These are phyloP conservation scores for Wickerhamiella vanderwaltii DNA, from an alignment of 805 yeast genomes.

Conservation along the genomic window DNA sequence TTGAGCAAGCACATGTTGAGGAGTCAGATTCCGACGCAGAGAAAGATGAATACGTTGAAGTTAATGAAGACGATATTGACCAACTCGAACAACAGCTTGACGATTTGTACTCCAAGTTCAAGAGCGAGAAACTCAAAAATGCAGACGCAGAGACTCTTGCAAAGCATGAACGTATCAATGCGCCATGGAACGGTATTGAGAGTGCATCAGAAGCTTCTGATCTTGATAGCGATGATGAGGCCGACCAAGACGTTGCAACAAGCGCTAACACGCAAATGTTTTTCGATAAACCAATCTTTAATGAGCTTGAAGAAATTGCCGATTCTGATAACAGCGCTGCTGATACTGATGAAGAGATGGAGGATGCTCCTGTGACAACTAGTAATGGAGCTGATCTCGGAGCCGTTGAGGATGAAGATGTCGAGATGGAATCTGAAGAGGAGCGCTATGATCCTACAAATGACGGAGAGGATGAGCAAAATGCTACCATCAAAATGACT, in stretches of 20 bases:
- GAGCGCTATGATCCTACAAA: constrained; percentile 17
- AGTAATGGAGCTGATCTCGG: constrained; percentile 19
- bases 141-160: constrained; percentile 39
- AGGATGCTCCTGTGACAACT: constrained; percentile 3
- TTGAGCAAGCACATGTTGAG: constrained; percentile 27
- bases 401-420: constrained; percentile 18
- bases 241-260: constrained; percentile 20
- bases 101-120: constrained; percentile 63
- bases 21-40: constrained; percentile 22
- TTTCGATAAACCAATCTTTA: constrained; percentile 30
- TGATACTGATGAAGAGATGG: constrained; percentile 20
- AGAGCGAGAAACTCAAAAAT: constrained; percentile 27
- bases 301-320: constrained; percentile 20
- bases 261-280: constrained; percentile 30
- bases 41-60: constrained; percentile 24
- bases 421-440: not conserved
- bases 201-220: constrained; percentile 25
- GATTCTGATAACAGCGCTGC: constrained; percentile 21
- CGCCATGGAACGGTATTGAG: constrained; percentile 25
- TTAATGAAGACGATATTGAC: constrained; percentile 32
- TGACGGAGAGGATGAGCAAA: constrained; percentile 24
- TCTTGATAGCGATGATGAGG: constrained; percentile 18
- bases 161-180: constrained; percentile 38
- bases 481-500: constrained; percentile 52
- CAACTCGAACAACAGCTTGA: constrained; percentile 71